phyloP scores from a whole-genome alignment of 768 basidiomycete genomes.

The Phanerodontia chrysosporium region DNA sequence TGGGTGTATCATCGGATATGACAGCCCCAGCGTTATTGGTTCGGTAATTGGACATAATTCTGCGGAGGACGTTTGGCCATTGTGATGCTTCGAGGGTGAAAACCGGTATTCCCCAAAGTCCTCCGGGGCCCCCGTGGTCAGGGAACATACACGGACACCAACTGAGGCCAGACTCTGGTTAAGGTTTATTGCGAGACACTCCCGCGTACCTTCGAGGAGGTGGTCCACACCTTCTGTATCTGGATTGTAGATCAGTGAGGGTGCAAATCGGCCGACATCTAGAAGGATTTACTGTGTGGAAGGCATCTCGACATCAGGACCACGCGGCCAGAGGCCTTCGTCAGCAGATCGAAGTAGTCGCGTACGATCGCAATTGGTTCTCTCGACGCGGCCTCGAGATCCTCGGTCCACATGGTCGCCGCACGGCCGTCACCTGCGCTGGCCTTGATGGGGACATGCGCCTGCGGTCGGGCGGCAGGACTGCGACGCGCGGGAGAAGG shows the following conservation, averaged over 20 bases:
- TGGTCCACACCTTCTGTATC: neutral
- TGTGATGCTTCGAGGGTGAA: neutral
- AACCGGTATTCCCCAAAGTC: neutral
- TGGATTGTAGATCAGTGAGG: neutral
- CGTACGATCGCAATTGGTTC: constrained; percentile 25
- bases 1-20: neutral
- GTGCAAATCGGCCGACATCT: neutral
- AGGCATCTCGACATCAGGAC: constrained; percentile 23
- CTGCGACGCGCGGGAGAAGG: constrained; percentile 8
- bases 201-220: constrained; percentile 9
- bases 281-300: neutral
- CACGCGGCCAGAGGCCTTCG: constrained; percentile 26
- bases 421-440: constrained; percentile 4
- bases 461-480: neutral
- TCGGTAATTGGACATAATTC: neutral
- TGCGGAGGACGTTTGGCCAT: neutral
- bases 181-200: constrained; percentile 15
- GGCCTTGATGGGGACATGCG: neutral
- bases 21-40: neutral
- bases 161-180: constrained; percentile 12
- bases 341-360: constrained; percentile 26
- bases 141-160: constrained; percentile 20
- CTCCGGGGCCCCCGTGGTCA: constrained; percentile 15
- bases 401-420: constrained; percentile 17
- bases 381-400: constrained; percentile 18